Conservation (phyloP, 257 asterid species). For the Ballota nigra region DNA sequence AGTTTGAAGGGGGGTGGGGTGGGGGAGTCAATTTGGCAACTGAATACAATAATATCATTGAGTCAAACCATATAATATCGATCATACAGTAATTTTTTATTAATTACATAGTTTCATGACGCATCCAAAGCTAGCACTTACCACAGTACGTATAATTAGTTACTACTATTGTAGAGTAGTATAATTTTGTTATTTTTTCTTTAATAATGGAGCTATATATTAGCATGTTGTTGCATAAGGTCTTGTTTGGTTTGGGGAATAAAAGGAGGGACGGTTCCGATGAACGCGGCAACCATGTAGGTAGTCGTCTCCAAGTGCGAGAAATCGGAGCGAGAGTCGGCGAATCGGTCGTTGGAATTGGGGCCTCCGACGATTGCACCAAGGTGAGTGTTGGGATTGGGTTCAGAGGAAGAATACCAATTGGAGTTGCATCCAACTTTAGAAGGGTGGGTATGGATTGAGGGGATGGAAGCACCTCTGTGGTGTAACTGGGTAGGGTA, state of each 20-base stretch:
- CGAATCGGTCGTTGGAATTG: constrained; percentile 42
- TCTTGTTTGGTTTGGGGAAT: constrained; percentile 14
- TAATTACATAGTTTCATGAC: no score
- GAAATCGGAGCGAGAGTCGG: constrained; percentile 56
- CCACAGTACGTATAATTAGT: background rate
- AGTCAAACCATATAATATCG: background rate
- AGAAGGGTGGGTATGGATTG: constrained; percentile 33
- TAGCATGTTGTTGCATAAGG: background rate
- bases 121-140: background rate
- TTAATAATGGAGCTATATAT: background rate
- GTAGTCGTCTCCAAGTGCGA: constrained; percentile 65
- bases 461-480: constrained; percentile 77
- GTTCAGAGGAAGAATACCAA: constrained; percentile 43
- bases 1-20: no score
- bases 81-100: background rate
- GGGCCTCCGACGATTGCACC: constrained; percentile 91
- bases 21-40: no score
- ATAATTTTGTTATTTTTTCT: background rate
- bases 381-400: constrained; percentile 63
- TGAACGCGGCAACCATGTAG: constrained; percentile 77
- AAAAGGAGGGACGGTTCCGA: constrained; percentile 56
- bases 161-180: background rate
- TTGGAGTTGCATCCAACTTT: constrained; percentile 48
- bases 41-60: background rate
- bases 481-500: constrained; percentile 68